Conservation (phyloP, 129 eudicot species). For the Saposhnikovia divaricata region DNA sequence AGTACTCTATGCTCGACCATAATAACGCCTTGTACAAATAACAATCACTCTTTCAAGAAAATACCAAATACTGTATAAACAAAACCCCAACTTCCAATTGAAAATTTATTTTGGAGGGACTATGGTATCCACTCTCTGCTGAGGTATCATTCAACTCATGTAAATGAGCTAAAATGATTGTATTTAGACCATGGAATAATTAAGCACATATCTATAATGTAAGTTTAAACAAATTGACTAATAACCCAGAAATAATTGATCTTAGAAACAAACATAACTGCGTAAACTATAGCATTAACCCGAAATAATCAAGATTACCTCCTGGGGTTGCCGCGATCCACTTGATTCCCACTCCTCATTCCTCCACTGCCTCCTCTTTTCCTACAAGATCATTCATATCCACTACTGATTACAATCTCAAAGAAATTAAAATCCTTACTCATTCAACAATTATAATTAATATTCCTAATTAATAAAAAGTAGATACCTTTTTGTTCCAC, state of each 20-base stretch:
- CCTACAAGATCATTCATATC: constrained; percentile 22
- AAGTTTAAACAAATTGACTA: neutral
- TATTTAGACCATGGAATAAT: neutral
- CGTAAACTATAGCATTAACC: neutral
- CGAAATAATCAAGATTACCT: constrained; percentile 24
- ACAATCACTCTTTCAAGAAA: neutral
- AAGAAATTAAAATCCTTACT: neutral
- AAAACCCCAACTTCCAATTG: neutral
- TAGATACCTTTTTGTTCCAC: constrained; percentile 30
- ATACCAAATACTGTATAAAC: neutral
- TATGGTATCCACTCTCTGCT: neutral
- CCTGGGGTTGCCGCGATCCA: constrained; percentile 49
- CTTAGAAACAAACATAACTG: neutral
- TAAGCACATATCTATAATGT: neutral
- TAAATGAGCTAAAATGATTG: neutral
- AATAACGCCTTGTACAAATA: too few species aligned
- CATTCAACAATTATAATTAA: neutral
- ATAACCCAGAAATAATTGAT: neutral
- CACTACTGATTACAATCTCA: constrained; percentile 3
- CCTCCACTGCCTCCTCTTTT: constrained; percentile 33
- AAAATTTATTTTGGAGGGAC: neutral
- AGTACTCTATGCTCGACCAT: neutral
- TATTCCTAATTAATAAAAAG: neutral
- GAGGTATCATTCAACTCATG: neutral
- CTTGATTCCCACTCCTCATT: constrained; percentile 44